Base-by-base conservation (phyloP, 164 flowering plant species). In the Aristolochia fimbriata region DNA sequence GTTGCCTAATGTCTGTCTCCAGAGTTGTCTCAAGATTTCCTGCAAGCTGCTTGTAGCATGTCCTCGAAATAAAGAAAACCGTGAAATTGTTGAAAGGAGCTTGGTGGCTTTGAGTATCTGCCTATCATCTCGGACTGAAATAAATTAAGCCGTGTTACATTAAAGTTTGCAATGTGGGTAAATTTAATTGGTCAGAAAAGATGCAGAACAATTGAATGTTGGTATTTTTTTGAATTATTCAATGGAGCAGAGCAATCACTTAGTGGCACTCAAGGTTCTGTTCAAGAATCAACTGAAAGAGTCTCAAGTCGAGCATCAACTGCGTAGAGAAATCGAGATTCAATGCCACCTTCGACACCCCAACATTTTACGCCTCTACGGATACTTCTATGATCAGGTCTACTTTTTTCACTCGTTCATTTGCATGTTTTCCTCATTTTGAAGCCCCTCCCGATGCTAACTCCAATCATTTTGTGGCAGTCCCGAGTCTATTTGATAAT, bases 301-400 rank as follows among this genome's bases (percentile, higher is more conserved):
- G 74, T 87, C 97, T 52, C 98, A 89, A 66, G 97, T 89, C 58
- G 97, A 93, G 70, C 98, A 93, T 68, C 98, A 93, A 78, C 93
- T 93, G 27, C 86, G 96, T 1, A 70, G 98, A 30, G 98, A 93
- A 72, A 96, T 93, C 33, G 98, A 93, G 67, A 93, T 93, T 55
- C 98, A 93, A 60, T 84, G 96, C 67, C 97, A 89, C 73, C 90
- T 93, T 21, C 74, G 97, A 19, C 90, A 93, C 57, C 88, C 96
- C 4, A 89, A 93, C 55, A 89, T 93, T 13, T 57, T 93, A 25
- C 82, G 98, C 10, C 87, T 93, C 4, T 87, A 89, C 74, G 98
- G 98, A 20, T 93, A 89, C 71, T 90, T 93, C 58, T 89, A 89
- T 65, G 98, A 93, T 70, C 98, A 93, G 84, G 98, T 86, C 43